phyloP scores from a whole-genome alignment of 805 yeast species.

The Candida methanosorbosa region DNA sequence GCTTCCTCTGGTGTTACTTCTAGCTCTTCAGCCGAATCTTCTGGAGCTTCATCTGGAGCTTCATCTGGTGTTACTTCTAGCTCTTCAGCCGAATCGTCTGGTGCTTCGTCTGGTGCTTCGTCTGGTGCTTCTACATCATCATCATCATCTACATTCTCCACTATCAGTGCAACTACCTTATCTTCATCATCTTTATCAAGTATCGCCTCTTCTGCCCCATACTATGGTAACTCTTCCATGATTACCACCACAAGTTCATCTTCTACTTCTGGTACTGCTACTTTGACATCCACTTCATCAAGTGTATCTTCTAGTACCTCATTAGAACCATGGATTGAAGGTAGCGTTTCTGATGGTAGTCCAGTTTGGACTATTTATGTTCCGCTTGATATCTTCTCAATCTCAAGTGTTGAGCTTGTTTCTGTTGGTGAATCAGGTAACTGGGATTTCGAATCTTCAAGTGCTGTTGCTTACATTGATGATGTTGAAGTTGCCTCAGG shows the following conservation, averaged over 20 bases:
- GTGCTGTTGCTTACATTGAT: neutral
- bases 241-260: neutral
- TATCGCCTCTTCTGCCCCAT: too few relatives aligned
- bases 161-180: neutral
- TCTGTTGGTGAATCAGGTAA: neutral
- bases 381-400: neutral
- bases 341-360: neutral
- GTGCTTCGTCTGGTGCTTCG: too few relatives aligned
- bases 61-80: too few relatives aligned
- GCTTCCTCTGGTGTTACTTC: too few relatives aligned
- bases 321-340: neutral
- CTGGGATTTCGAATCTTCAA: neutral
- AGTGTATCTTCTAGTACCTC: neutral
- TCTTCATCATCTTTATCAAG: too few relatives aligned
- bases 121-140: too few relatives aligned
- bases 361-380: neutral
- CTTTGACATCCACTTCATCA: neutral
- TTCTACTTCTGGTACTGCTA: neutral
- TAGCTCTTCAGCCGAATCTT: too few relatives aligned
- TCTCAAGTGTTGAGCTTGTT: neutral
- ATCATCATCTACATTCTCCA: too few relatives aligned
- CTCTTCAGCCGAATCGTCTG: too few relatives aligned
- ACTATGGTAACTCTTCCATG: too few relatives aligned
- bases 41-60: too few relatives aligned
- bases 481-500: neutral